phyloP scores from a whole-genome alignment of 1,139 yeast genomes.

The Sugiyamaella castrensis region DNA sequence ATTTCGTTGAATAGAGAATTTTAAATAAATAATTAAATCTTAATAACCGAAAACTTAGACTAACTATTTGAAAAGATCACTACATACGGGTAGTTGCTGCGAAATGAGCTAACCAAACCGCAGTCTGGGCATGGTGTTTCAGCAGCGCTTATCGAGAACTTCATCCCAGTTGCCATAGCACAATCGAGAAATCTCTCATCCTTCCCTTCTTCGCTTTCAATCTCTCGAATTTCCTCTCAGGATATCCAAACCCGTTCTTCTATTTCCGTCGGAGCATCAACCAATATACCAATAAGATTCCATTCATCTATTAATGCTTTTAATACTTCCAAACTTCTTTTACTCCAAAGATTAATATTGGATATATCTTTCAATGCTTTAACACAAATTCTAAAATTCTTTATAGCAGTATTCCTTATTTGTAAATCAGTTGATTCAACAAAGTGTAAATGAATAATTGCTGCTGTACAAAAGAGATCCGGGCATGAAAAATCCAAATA shows the following conservation, averaged over 20 bases:
- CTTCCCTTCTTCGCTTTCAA: no score
- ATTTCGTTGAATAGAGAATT: not conserved
- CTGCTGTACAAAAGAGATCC: conserved; percentile 17
- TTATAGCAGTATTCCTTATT: conserved; percentile 11
- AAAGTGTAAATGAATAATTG: conserved; percentile 17
- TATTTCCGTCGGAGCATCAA: not conserved
- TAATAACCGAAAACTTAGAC: no score
- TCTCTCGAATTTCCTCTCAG: no score
- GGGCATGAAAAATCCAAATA: conserved; percentile 16
- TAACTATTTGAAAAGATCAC: no score
- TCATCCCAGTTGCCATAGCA: no score
- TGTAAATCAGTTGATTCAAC: not conserved
- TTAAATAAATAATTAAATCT: no score
- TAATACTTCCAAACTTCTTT: not conserved
- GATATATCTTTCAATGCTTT: not conserved
- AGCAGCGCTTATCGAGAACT: no score
- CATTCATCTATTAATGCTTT: not conserved
- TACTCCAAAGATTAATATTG: not conserved
- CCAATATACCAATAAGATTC: not conserved
- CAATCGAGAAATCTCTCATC: no score
- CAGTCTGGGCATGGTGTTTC: no score
- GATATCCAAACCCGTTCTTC: no score
- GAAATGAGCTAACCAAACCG: no score
- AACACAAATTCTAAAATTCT: not conserved
- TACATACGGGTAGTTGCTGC: no score